These are phyloP conservation scores for Usnea hakonensis DNA, from an alignment of 495 filamentous ascomycete genomes.

Conservation along the genomic window DNA sequence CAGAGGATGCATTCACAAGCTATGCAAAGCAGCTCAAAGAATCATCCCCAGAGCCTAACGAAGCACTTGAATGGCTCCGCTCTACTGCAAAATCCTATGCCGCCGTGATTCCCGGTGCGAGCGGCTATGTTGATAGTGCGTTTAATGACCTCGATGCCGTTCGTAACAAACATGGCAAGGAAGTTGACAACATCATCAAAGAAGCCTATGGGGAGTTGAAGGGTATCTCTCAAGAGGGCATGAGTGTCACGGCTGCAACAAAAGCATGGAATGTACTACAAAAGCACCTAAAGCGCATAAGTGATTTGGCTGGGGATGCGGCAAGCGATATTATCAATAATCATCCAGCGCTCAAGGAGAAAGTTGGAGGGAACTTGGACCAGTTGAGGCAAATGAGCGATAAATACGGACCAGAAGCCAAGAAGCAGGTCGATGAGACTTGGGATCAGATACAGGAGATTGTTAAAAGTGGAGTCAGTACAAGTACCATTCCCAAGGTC, in stretches of 20 bases:
- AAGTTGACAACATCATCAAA: conserved; percentile 53
- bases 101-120: conserved; percentile 58
- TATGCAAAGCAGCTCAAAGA: conserved; percentile 44
- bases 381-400: conserved; percentile 57
- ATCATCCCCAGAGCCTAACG: conserved; percentile 47
- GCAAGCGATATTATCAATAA: conserved; percentile 52
- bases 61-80: conserved; percentile 50
- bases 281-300: conserved; percentile 43
- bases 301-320: conserved; percentile 47
- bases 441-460: conserved; percentile 53
- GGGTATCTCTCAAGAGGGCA: conserved; percentile 40
- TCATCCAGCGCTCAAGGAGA: conserved; percentile 59
- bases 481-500: conserved; percentile 44
- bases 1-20: conserved; percentile 45
- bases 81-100: conserved; percentile 53
- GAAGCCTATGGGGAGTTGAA: conserved; percentile 54
- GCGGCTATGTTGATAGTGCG: conserved; percentile 48
- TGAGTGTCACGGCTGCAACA: conserved; percentile 44
- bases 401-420: conserved; percentile 57
- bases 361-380: conserved; percentile 53
- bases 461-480: conserved; percentile 44
- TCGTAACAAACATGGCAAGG: conserved; percentile 48
- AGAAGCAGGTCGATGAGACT: conserved; percentile 59
- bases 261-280: conserved; percentile 47
- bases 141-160: conserved; percentile 59